These are phyloP conservation scores for Saccharomyces mikatae DNA, from an alignment of 805 yeast genomes.

Conservation along the genomic window DNA sequence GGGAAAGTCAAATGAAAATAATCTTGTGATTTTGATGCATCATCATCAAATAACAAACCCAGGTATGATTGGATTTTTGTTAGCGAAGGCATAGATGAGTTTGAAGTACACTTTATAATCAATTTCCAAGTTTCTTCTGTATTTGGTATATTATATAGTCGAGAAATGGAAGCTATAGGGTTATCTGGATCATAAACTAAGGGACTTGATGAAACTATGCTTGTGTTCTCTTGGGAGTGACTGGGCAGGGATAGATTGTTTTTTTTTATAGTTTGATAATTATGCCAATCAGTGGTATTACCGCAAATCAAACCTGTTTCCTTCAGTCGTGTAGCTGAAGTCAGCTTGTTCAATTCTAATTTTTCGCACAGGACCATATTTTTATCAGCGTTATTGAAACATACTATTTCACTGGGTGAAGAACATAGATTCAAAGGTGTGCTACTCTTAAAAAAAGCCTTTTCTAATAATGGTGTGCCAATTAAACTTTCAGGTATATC, in stretches of 20 bases:
- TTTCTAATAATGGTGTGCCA: conserved; percentile 18
- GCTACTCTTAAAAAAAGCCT: neutral
- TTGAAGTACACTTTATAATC: conserved; percentile 52
- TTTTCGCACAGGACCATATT: conserved; percentile 67
- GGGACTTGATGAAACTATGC: conserved; percentile 33
- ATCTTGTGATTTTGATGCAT: conserved; percentile 11
- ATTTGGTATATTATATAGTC: conserved; percentile 42
- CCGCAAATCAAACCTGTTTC: conserved; percentile 50
- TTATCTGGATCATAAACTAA: conserved; percentile 14
- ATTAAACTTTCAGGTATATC: conserved; percentile 18
- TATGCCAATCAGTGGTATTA: conserved; percentile 64
- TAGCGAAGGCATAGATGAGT: conserved; percentile 45
- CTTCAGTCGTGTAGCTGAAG: conserved; percentile 59
- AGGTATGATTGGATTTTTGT: conserved; percentile 15
- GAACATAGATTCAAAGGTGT: conserved; percentile 2
- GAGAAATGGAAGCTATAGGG: conserved; percentile 19
- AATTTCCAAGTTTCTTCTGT: conserved; percentile 42
- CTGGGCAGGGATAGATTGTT: conserved; percentile 30
- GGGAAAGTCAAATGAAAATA: conserved; percentile 53
- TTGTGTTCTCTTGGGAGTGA: conserved; percentile 44
- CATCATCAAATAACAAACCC: conserved; percentile 7
- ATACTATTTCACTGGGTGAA: conserved; percentile 34
- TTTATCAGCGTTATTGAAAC: conserved; percentile 55
- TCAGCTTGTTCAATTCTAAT: conserved; percentile 76
- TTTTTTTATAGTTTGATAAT: conserved; percentile 16